Percentiles rank a stretch among this genome's conserved stretches.
Evolutionary conservation across 1,139 yeast species (phyloP).

Genomic region (Pichia sp.): DNA sequence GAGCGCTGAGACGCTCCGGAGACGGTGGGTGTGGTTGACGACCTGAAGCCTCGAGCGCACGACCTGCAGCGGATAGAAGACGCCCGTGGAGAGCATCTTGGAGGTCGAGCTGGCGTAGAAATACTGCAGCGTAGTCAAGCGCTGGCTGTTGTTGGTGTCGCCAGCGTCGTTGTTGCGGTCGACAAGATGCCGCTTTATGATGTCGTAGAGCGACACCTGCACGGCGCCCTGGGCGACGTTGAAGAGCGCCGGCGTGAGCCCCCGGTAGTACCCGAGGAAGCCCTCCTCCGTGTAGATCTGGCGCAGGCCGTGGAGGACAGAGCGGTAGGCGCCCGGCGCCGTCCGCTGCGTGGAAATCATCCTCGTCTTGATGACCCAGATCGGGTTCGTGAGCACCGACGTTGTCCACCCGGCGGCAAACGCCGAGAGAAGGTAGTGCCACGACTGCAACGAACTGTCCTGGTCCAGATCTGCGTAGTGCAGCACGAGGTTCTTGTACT

Average conservation of each 20-base stretch:
- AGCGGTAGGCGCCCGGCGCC: conserved; percentile 49
- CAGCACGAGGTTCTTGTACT: conserved; percentile 39
- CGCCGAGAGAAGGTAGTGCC: conserved; percentile 49
- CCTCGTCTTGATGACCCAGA: conserved; percentile 89
- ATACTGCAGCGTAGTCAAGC: conserved; percentile 51
- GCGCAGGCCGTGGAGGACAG: conserved; percentile 51
- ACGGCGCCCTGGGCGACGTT: conserved; percentile 87
- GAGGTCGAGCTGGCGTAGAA: conserved; percentile 62
- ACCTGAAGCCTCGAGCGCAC: conserved; percentile 74
- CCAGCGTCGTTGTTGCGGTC: not conserved
- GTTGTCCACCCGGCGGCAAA: conserved; percentile 72
- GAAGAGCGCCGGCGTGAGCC: conserved; percentile 73
- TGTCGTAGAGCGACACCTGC: conserved; percentile 82
- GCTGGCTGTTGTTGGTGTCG: conserved; percentile 18
- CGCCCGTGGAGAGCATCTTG: conserved; percentile 62
- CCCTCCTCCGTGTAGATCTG: conserved; percentile 62
- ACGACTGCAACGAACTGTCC: conserved; percentile 27
- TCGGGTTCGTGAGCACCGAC: conserved; percentile 77
- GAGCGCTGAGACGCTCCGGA: conserved; percentile 8
- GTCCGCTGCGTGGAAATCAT: conserved; percentile 56
- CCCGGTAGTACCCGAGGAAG: conserved; percentile 68
- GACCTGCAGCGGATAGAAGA: conserved; percentile 83
- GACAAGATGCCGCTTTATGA: conserved; percentile 43
- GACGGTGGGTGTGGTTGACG: conserved; percentile 27
- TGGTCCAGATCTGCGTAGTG: conserved; percentile 7